These are phyloP conservation scores for Penicillium salamii DNA, from an alignment of 495 filamentous ascomycete species.

Conservation along the genomic window DNA sequence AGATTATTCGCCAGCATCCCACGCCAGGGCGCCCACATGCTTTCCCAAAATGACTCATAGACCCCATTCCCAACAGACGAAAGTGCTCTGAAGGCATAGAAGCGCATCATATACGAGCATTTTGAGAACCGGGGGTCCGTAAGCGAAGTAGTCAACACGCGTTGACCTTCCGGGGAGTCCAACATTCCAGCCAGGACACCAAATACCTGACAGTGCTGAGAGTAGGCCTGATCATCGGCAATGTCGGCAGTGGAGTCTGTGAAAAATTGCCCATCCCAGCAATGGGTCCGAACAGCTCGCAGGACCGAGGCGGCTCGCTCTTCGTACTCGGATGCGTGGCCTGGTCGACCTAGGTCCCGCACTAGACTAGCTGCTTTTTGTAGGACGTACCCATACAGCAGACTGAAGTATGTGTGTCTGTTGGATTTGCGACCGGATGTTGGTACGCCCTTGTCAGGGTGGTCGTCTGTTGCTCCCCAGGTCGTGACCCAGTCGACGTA, in stretches of 20 bases:
- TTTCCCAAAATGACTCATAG: constrained; percentile 27
- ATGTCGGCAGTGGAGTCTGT: constrained; percentile 29
- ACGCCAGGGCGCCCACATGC: constrained; percentile 31
- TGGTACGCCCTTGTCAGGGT: constrained; percentile 37
- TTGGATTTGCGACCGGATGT: constrained; percentile 27
- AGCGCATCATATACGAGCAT: constrained; percentile 40
- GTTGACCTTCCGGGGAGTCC: background rate
- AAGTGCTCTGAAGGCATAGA: constrained; percentile 37
- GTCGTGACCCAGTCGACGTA: constrained; percentile 42
- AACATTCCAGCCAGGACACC: constrained; percentile 32
- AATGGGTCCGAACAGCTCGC: constrained; percentile 26
- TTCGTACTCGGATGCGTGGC: constrained; percentile 32
- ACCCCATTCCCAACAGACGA: constrained; percentile 19
- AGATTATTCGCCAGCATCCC: constrained; percentile 34
- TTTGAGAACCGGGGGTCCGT: constrained; percentile 26
- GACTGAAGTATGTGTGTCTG: constrained; percentile 34
- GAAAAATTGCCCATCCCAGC: constrained; percentile 34
- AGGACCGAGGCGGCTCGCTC: constrained; percentile 18
- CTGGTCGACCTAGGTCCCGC: constrained; percentile 27
- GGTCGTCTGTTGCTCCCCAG: constrained; percentile 33
- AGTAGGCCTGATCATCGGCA: constrained; percentile 26
- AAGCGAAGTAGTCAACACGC: constrained; percentile 22
- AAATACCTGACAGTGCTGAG: constrained; percentile 37
- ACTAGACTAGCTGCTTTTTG: constrained; percentile 24
- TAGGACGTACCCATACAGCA: constrained; percentile 36